Percentiles rank a stretch among this genome's conserved stretches.
phyloP scores from a whole-genome alignment of 139 green algal species.

The Micractinium conductrix region DNA sequence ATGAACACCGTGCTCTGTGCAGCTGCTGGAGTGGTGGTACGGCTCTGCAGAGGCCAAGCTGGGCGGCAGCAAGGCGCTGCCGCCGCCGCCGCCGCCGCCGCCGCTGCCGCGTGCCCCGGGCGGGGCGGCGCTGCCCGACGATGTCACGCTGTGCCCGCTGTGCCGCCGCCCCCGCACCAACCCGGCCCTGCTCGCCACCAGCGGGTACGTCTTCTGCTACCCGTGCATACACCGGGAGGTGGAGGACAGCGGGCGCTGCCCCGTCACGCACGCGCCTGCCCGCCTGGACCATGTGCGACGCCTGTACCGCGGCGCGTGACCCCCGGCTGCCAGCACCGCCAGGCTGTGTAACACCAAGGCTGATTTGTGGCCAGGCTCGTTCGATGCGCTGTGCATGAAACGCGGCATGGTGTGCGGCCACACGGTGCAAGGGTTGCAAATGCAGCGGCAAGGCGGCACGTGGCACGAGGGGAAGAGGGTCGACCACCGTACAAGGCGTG shows the following conservation, averaged over 20 bases:
- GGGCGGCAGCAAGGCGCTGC: conserved; percentile 50
- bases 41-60: conserved; percentile 81
- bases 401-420: too few species aligned
- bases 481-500: too few species aligned
- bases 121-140: conserved; percentile 72
- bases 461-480: too few species aligned
- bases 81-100: conserved; percentile 64
- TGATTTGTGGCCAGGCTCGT: too few species aligned
- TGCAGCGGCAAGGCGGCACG: too few species aligned
- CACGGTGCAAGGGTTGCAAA: too few species aligned
- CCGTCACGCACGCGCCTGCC: conserved; percentile 75
- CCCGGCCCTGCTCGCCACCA: conserved; percentile 76
- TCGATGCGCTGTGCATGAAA: too few species aligned
- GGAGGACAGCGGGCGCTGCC: conserved; percentile 66
- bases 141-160: conserved; percentile 78
- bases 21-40: conserved; percentile 96
- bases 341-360: too few species aligned
- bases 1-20: too few species aligned
- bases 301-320: conserved; percentile 73
- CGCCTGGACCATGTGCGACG: conserved; percentile 78
- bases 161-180: conserved; percentile 79
- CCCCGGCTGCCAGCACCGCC: too few species aligned
- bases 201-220: conserved; percentile 95
- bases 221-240: conserved; percentile 83
- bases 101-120: conserved; percentile 55